Evolutionary conservation across 495 filamentous ascomycete genomes (phyloP).

Genomic region (Daldinia concentrica): DNA sequence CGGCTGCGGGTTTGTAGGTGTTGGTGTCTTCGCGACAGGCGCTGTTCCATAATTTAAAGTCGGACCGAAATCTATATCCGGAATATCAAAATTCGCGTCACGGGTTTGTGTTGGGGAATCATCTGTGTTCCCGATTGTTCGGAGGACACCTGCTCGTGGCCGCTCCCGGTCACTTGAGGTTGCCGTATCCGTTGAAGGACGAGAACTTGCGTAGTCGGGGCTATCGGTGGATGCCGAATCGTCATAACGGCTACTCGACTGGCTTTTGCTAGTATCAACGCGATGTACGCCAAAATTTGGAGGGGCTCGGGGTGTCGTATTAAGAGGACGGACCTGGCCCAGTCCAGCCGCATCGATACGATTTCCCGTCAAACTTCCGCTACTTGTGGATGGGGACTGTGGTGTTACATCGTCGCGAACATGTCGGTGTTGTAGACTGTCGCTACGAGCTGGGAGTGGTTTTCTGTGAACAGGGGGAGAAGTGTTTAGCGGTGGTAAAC

Average conservation of each 20-base stretch:
- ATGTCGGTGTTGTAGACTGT: slow-evolving; percentile 50
- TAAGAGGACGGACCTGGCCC: slow-evolving; percentile 54
- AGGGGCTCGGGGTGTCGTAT: slow-evolving; percentile 23
- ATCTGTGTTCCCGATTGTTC: slow-evolving; percentile 76
- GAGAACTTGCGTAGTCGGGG: slow-evolving; percentile 75
- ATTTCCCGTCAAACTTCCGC: slow-evolving; percentile 70
- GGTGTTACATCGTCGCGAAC: slow-evolving; percentile 42
- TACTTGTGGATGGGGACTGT: slow-evolving; percentile 55
- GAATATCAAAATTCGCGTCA: slow-evolving; percentile 63
- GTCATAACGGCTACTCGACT: slow-evolving; percentile 55
- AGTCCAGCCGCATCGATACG: slow-evolving; percentile 73
- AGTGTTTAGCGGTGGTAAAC: slow-evolving; percentile 45
- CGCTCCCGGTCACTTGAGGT: slow-evolving; percentile 64
- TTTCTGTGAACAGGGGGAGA: slow-evolving; percentile 62
- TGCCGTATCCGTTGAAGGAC: slow-evolving; percentile 68
- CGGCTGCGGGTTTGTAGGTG: slow-evolving; percentile 30
- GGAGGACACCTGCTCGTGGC: slow-evolving; percentile 83
- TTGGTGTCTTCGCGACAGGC: slow-evolving; percentile 34
- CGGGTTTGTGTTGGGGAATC: slow-evolving; percentile 7
- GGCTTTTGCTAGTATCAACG: slow-evolving; percentile 50
- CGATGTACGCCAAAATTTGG: slow-evolving; percentile 39
- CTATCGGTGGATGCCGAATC: slow-evolving; percentile 59
- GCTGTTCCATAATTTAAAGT: slow-evolving; percentile 72
- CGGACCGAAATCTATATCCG: slow-evolving; percentile 85
- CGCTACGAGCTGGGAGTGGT: slow-evolving; percentile 64